Evolutionary conservation across 495 filamentous ascomycete species (phyloP).

Genomic region (Aspergillus asperescens): DNA sequence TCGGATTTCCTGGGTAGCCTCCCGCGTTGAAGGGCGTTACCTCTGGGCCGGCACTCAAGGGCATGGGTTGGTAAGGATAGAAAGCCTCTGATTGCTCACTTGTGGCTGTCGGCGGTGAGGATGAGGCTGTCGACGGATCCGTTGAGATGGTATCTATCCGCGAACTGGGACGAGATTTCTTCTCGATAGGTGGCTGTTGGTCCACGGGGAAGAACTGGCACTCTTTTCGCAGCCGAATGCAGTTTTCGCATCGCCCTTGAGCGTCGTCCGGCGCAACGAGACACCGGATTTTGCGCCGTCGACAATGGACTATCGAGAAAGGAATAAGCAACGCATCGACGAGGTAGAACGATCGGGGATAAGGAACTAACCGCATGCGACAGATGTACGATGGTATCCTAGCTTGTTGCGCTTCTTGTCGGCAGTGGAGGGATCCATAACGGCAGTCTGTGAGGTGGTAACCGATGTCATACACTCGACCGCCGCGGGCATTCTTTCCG

Average conservation of each 20-base stretch:
- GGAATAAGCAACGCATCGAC: conserved; percentile 11
- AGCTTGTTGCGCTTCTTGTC: conserved; percentile 96
- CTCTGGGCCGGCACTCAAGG: conserved; percentile 36
- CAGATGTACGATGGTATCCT: conserved; percentile 93
- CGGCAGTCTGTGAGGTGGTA: conserved; percentile 55
- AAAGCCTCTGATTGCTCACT: conserved; percentile 36
- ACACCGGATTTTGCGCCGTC: conserved; percentile 92
- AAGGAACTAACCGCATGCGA: conserved; percentile 83
- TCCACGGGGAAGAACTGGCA: conserved; percentile 94
- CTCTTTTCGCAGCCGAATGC: conserved; percentile 92
- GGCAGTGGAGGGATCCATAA: conserved; percentile 39
- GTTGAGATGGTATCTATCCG: conserved; percentile 38
- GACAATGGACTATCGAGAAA: conserved; percentile 69
- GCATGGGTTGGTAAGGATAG: conserved; percentile 39
- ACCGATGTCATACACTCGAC: conserved; percentile 62
- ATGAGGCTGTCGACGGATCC: conserved; percentile 40
- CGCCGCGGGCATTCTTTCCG: conserved; percentile 39
- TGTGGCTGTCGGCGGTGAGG: conserved; percentile 38
- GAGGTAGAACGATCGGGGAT: background rate
- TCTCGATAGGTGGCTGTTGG: conserved; percentile 62
- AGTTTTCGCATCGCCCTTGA: conserved; percentile 86
- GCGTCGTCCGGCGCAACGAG: conserved; percentile 71
- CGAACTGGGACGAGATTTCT: conserved; percentile 45
- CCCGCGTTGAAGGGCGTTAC: conserved; percentile 31
- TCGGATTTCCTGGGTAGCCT: conserved; percentile 29